These are phyloP conservation scores for Cenococcum geophilum DNA, from an alignment of 495 filamentous ascomycete genomes.

Conservation along the genomic window DNA sequence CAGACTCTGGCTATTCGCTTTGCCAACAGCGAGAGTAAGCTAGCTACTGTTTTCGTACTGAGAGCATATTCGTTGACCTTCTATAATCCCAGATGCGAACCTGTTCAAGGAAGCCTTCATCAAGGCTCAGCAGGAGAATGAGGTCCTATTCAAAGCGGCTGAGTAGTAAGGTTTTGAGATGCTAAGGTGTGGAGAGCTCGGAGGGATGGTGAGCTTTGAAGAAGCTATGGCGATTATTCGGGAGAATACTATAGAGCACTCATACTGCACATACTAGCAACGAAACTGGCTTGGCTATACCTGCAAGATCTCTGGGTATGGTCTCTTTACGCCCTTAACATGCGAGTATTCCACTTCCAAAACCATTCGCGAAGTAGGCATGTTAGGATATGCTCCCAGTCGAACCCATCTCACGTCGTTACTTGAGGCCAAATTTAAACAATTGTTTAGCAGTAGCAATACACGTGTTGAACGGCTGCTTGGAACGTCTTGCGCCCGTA, in stretches of 20 bases:
- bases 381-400: no score
- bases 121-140: slow-evolving; percentile 96
- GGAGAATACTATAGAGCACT: slow-evolving; percentile 18
- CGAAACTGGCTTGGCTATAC: slow-evolving; percentile 15
- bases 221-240: neutral
- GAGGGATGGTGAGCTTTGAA: neutral
- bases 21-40: slow-evolving; percentile 93
- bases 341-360: no score
- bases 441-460: no score
- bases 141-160: slow-evolving; percentile 57
- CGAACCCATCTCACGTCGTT: no score
- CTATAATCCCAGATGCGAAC: slow-evolving; percentile 67
- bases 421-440: no score
- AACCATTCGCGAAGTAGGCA: no score
- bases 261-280: slow-evolving; percentile 26
- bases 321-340: no score
- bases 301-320: neutral
- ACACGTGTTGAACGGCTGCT: no score
- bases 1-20: slow-evolving; percentile 96
- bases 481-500: no score
- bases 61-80: slow-evolving; percentile 26
- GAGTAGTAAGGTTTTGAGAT: slow-evolving; percentile 11
- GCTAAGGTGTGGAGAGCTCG: neutral
- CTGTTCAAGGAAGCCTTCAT: slow-evolving; percentile 97
- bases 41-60: neutral